A percentile compares a stretch with the other conserved stretches of the same genome.
Conservation (phyloP, 2,329 filamentous ascomycete genomes). For the Colletotrichum camelliae region DNA sequence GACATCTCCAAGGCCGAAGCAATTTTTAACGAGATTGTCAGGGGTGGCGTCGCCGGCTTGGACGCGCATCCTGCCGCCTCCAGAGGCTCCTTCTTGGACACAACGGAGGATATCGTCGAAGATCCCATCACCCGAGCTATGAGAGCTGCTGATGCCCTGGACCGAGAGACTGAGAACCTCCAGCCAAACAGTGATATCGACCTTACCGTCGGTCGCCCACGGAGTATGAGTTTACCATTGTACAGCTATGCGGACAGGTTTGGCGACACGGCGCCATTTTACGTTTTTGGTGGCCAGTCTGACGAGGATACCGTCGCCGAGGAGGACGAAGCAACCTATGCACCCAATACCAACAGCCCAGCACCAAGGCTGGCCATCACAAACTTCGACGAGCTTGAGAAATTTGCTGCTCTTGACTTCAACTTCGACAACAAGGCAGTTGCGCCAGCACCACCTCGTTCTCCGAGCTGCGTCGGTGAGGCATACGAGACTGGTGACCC, state of each 20-base stretch:
- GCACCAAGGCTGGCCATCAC: slow-evolving; percentile 33
- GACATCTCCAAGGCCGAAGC: slow-evolving; percentile 54
- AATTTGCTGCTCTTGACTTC: slow-evolving; percentile 84
- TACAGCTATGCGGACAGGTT: slow-evolving; percentile 49
- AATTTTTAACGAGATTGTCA: slow-evolving; percentile 56
- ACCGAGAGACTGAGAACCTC: slow-evolving; percentile 59
- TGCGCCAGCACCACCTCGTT: slow-evolving; percentile 20
- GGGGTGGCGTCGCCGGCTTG: slow-evolving; percentile 51
- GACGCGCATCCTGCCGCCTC: slow-evolving; percentile 10
- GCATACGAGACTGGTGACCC: slow-evolving; percentile 26
- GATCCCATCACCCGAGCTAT: slow-evolving; percentile 62
- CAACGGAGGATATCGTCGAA: slow-evolving; percentile 25
- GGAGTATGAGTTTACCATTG: slow-evolving; percentile 57
- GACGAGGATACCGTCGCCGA: background rate
- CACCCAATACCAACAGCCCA: background rate
- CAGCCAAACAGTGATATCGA: slow-evolving; percentile 56
- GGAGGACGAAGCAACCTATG: background rate
- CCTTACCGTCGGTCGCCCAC: slow-evolving; percentile 45
- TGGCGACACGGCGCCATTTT: slow-evolving; percentile 51
- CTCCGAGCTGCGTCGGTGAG: slow-evolving; percentile 41
- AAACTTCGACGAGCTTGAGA: slow-evolving; percentile 66
- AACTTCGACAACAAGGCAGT: slow-evolving; percentile 30
- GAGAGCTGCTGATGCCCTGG: slow-evolving; percentile 63
- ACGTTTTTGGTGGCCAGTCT: slow-evolving; percentile 47
- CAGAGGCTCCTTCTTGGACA: background rate